Evolutionary conservation across 202 grass and related monocot genomes (phyloP), one percentile per base, ranked within the genome.

Genomic region (Eragrostis tef): DNA sequence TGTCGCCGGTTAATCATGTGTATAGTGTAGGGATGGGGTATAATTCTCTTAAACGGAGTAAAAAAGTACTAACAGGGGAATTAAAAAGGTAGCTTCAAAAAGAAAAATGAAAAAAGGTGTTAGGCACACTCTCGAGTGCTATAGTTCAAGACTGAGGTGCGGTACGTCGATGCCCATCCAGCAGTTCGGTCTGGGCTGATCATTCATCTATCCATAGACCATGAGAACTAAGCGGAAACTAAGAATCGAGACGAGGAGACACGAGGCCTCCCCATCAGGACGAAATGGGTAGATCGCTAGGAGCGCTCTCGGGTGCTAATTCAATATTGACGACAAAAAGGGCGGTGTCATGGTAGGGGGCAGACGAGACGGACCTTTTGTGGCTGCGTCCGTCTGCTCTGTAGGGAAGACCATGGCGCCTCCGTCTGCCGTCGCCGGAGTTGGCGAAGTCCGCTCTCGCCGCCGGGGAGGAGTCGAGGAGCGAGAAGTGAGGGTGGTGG

Each of bases 381-480:
- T 13, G 10, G 49, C 12, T 62, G 60, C 34, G 16, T 22, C 26
- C 16, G 15, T 4, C 13, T 53, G 47, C 64, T 65, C 19, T 9
- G 14, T 4, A 21, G 21, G 69, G 78, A 51, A 67, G 50, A 26
- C 8, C 41, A 7, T 67, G 47, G 19, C n/a, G 66, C 74, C 39
- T 48, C 80, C 80, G 59, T 49, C 22, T 25, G 74, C 67, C 86
- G 45, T 15, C 46, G 19, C 53, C 49, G 71, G 46, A 9, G 7
- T 42, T 26, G 12, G 8, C 25, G 63, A 2, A n/a, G 19, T 3
- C 29, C 29, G 29, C 29, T 31, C 29, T 31, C 29, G 29, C 29
- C 29, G 29, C 29, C 2, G 29, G 29, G 29, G 29, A 31, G 29
- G 29, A 31, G 29, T 3, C 2, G 29, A 31, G 29, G 29, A 31